Evolutionary conservation across 2,329 filamentous ascomycete genomes (phyloP), one percentile per base, ranked within the genome.

Genomic region (Aspergillus quadrilineatus): DNA sequence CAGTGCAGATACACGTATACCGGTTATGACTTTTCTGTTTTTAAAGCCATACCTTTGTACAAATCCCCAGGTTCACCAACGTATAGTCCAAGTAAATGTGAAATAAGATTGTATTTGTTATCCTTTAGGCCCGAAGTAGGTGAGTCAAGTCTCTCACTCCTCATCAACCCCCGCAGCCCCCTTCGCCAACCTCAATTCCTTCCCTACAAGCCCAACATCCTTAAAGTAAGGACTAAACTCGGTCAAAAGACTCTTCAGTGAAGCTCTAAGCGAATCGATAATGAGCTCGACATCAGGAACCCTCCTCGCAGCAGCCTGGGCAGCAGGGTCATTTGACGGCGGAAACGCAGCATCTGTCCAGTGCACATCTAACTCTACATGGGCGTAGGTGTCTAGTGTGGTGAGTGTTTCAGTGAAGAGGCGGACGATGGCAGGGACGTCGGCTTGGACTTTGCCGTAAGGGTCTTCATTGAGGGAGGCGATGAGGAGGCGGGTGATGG

Each of bases 381-480:
- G 63, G 61, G 85, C 80, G 68, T 95, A 91, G 1, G 70, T 75
- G 66, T 96, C 88, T 3, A 96, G 77, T 62, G 85, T 85, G 53
- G 78, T 81, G 55, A 92, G 86, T 0, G 89, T 85, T 44, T 71
- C 69, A 0, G 90, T 92, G 59, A 95, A 84, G 1, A 85, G 84
- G 46, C 88, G 84, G 50, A 97, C 84, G 55, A 96, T 87, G 48
- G 76, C 76, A 1, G 89, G 85, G 2, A 97, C 85, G 61, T 94
- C 89, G 43, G 86, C 81, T 63, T 95, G 88, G n/a, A 95, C 93
- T 64, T 90, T 89, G 12, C 93, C 93, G 68, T 86, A 94, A 46
- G 82, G 82, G 70, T 97, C 93, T 72, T 97, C 92, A 3, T 79
- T 78, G 53, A 97, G 75, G 72, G 89, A 93, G 60, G 83, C 83